A percentile compares a stretch with the other conserved stretches of the same genome.
Conservation (phyloP, 345 rosid genomes). For the Aquilaria malaccensis region DNA sequence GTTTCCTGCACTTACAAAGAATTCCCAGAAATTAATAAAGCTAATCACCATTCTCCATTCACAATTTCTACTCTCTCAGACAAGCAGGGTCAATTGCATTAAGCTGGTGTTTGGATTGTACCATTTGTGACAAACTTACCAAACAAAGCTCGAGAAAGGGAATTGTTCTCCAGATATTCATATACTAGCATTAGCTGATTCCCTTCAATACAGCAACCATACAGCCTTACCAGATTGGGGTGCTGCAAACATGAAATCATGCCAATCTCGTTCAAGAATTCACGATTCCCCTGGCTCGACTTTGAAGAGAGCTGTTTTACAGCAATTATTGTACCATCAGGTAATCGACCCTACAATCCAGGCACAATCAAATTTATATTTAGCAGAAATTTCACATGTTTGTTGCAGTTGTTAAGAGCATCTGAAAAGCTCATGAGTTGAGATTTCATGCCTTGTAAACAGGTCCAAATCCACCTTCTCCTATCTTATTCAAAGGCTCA, state of each 20-base stretch:
- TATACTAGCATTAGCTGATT: constrained; percentile 52
- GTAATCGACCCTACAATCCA: constrained; percentile 34
- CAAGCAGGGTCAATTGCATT: too few relatives aligned
- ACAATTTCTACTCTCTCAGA: too few relatives aligned
- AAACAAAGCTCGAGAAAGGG: constrained; percentile 46
- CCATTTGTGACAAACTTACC: constrained; percentile 32
- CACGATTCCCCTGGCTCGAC: constrained; percentile 69
- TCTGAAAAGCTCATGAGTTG: background rate
- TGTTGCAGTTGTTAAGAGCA: too few relatives aligned
- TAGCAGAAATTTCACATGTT: background rate
- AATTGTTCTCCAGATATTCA: constrained; percentile 68
- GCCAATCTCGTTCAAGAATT: constrained; percentile 63
- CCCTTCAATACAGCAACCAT: constrained; percentile 63
- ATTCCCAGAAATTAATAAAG: too few relatives aligned
- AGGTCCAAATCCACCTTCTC: constrained; percentile 70
- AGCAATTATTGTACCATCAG: constrained; percentile 54
- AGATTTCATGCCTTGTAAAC: constrained; percentile 42
- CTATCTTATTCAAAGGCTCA: constrained; percentile 42
- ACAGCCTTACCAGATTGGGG: constrained; percentile 62
- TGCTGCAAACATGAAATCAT: constrained; percentile 65
- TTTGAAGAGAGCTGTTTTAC: constrained; percentile 71
- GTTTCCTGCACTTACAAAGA: constrained; percentile 14
- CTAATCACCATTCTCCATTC: background rate
- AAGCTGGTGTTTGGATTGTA: too few relatives aligned
- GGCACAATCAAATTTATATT: background rate